Evolutionary conservation across 2,329 filamentous ascomycete species (phyloP), one percentile per base, ranked within the genome.

Genomic region (Fusarium nygamai): DNA sequence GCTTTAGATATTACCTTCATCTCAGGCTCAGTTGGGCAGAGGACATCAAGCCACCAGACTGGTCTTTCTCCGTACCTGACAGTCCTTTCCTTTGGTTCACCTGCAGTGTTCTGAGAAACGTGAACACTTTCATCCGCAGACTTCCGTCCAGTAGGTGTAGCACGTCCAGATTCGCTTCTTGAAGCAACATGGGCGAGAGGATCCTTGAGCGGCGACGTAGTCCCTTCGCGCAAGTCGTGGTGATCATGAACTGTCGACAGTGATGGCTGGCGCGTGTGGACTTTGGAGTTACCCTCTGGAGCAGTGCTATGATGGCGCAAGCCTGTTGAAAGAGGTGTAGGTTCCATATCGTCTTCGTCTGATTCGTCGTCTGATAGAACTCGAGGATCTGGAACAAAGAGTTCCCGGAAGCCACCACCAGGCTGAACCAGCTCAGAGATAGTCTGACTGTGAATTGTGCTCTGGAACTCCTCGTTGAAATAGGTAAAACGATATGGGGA

Each of bases 401-500:
- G 88, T 77, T 98, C 94, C 67, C 88, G 89, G 81, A 99, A 99
- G 48, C 90, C 93, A 69, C 92, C 89, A 11, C 94, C 96, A 1
- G 94, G 92, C 76, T 98, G 95, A 14, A 97, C 89, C 27, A 99
- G 88, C 81, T 98, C 96, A 6, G 95, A 97, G 65, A 99, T 98
- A 1, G 93, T 96, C 82, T 97, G 94, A 69, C 95, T 96, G 82
- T 99, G 96, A 71, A 99, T 97, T 1, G 96, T 99, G 82, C 94
- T 97, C 78, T 94, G 93, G 64, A 98, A 94, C 72, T 98, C 94
- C 81, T 98, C 96, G 82, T 98, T 98, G 87, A 99, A 99, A 82
- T 99, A 99, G 0, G 96, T 98, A 82, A 98, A 99, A 33, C 96
- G 90, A 81, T 97, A 98, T 0, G 96, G 96, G 0, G 92, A 91